Base-by-base conservation (phyloP, 345 rosid genomes). In the Hibiscus tridactylites region DNA sequence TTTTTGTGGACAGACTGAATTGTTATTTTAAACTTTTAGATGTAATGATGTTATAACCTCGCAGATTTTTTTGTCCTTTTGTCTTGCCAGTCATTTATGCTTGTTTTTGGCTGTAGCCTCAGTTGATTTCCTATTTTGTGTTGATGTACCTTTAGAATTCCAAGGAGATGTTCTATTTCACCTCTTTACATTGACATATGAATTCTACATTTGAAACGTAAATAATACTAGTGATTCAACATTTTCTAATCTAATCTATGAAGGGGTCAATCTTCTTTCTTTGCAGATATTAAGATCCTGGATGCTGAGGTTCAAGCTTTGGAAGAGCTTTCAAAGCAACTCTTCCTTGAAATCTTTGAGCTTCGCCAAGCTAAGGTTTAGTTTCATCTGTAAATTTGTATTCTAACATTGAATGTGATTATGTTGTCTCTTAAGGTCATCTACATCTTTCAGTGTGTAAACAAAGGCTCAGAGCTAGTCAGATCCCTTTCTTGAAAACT, bases 271-370 rank as follows among this genome's bases (percentile, higher is more conserved):
- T 71, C 35, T 42, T 28, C 65, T 73, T 71, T 53, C 72, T 71
- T 31, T 70, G 60, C 73, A 95, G 99, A 92, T 77, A 87, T 92
- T 61, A 90, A 86, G 81, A 88, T 60, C 77, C 79, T 92, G 93
- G 98, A 92, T 70, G 96, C 91, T 6, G 99, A 95, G 89, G 96
- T 92, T 63, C 93, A 88, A 78, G 93, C 90, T 61, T 82, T 92
- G 64, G 99, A 92, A 74, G 99, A 92, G 83, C 90, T 95, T 29
- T 95, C 99, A 31, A 95, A 92, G 89, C 99, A 95, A 81, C 85
- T 95, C 31, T 95, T 95, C 84, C 76, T 95, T 86, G 99, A 95
- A 81, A 92, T 95, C 52, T 95, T 89, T 79, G 99, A 95, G 85
- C 97, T 95, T 82, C 97, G 91, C 75, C 97, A 92, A 75, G 93